Evolutionary conservation across 2,329 filamentous ascomycete species (phyloP).

Genomic region (Zasmidium cellare): DNA sequence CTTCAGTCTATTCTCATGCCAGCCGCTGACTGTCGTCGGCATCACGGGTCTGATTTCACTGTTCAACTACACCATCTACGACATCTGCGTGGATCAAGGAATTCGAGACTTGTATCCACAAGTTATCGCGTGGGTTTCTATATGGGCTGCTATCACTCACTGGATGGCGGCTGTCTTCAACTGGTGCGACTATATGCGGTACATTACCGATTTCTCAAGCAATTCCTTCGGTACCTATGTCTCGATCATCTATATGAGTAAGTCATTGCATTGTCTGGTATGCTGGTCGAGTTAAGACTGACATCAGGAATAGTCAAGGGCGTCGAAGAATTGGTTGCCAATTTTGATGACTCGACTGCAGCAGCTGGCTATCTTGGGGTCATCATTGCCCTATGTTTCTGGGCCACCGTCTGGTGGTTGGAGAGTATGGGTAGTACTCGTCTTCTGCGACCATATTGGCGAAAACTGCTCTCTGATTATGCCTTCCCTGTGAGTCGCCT

Average conservation of each 20-base stretch:
- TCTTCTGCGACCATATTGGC: conserved; percentile 45
- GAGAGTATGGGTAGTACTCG: conserved; percentile 51
- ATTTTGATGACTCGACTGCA: conserved; percentile 45
- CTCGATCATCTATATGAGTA: conserved; percentile 56
- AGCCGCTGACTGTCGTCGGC: conserved; percentile 59
- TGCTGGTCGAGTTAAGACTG: conserved; percentile 5
- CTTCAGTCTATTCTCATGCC: conserved; percentile 53
- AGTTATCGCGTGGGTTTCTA: conserved; percentile 58
- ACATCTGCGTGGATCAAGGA: conserved; percentile 54
- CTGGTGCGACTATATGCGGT: conserved; percentile 59
- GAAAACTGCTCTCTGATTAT: conserved; percentile 54
- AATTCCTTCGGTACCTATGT: conserved; percentile 58
- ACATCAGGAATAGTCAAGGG: conserved; percentile 55
- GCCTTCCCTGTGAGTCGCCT: conserved; percentile 48
- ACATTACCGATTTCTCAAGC: conserved; percentile 58
- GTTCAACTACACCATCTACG: conserved; percentile 63
- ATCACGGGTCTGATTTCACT: conserved; percentile 56
- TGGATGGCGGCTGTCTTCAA: conserved; percentile 57
- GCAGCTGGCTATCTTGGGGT: conserved; percentile 51
- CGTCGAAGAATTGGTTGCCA: conserved; percentile 56
- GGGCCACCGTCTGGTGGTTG: conserved; percentile 51
- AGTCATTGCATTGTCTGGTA: not conserved
- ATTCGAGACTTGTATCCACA: conserved; percentile 50
- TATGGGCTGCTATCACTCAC: conserved; percentile 60
- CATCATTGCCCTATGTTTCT: conserved; percentile 55